phyloP scores from a whole-genome alignment of 176 grass and related monocot species.

The Zizania latifolia region DNA sequence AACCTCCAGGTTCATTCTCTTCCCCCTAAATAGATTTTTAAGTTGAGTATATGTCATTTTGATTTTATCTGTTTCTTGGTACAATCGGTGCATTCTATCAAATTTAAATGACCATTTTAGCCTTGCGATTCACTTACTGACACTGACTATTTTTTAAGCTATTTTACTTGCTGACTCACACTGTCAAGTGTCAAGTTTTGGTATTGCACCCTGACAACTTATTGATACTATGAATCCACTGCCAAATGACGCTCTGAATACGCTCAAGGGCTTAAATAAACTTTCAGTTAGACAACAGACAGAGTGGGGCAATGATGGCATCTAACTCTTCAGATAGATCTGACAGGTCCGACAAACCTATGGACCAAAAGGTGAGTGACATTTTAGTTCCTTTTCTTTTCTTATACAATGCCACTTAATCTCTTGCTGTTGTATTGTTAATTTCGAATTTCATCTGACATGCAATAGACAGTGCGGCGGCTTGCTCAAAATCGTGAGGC shows the following conservation, averaged over 20 bases:
- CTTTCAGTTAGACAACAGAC: slow-evolving; percentile 46
- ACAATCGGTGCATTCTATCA: too few species aligned
- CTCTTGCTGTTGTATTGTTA: background rate
- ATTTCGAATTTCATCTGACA: background rate
- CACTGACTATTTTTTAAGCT: too few species aligned
- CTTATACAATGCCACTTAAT: background rate
- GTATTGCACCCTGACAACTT: too few species aligned
- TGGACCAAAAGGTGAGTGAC: slow-evolving; percentile 74
- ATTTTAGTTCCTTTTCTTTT: background rate
- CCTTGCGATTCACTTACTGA: too few species aligned
- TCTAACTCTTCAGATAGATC: slow-evolving; percentile 68
- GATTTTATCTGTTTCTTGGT: too few species aligned
- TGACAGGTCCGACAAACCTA: slow-evolving; percentile 53
- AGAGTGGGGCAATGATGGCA: slow-evolving; percentile 27
- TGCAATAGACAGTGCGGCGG: slow-evolving; percentile 41
- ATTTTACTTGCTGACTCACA: too few species aligned
- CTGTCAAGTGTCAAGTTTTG: background rate
- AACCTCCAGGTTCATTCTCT: slow-evolving; percentile 2
- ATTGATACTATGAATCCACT: too few species aligned
- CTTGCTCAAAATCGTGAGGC: slow-evolving; percentile 79
- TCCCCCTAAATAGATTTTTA: too few species aligned
- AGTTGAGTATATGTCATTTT: too few species aligned
- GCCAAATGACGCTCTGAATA: background rate
- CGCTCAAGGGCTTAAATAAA: background rate
- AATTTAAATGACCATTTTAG: too few species aligned